Conservation (phyloP, 2,329 filamentous ascomycete species). For the Colletotrichum tofieldiae region DNA sequence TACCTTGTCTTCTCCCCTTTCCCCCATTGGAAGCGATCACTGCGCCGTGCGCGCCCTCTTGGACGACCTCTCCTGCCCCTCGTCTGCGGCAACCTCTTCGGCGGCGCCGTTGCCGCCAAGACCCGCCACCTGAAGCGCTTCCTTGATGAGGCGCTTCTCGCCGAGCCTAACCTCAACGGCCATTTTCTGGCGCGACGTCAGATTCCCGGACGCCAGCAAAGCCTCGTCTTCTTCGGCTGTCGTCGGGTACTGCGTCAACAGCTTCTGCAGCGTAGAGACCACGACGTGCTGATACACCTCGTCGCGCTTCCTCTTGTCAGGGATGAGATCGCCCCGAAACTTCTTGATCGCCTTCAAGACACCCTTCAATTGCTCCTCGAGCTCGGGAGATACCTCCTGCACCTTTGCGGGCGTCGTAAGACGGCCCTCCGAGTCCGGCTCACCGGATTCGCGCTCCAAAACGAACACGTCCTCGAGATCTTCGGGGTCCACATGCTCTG, state of each 20-base stretch:
- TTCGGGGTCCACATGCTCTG: constrained; percentile 71
- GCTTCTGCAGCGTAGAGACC: constrained; percentile 54
- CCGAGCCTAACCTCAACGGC: constrained; percentile 78
- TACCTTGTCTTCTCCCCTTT: no score
- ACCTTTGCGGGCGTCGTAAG: constrained; percentile 57
- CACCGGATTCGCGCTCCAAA: constrained; percentile 69
- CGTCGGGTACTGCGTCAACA: constrained; percentile 61
- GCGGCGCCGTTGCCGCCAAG: constrained; percentile 44
- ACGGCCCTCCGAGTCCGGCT: constrained; percentile 66
- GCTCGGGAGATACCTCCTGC: constrained; percentile 63
- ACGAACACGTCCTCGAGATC: constrained; percentile 84
- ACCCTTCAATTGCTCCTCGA: constrained; percentile 66
- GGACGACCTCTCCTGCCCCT: constrained; percentile 49
- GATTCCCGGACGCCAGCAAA: constrained; percentile 51
- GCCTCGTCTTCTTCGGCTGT: constrained; percentile 57
- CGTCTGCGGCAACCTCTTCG: constrained; percentile 35
- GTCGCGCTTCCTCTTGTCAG: constrained; percentile 66
- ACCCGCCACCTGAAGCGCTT: constrained; percentile 58
- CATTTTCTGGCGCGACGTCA: constrained; percentile 66
- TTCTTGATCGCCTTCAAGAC: constrained; percentile 67
- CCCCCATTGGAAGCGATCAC: not conserved
- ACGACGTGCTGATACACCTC: constrained; percentile 61
- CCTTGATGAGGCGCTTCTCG: constrained; percentile 78
- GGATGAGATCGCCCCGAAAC: constrained; percentile 57
- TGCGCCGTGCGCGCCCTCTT: constrained; percentile 49